These are phyloP conservation scores for Penicillium brevicompactum DNA, from an alignment of 2,329 filamentous ascomycete species.

Conservation along the genomic window DNA sequence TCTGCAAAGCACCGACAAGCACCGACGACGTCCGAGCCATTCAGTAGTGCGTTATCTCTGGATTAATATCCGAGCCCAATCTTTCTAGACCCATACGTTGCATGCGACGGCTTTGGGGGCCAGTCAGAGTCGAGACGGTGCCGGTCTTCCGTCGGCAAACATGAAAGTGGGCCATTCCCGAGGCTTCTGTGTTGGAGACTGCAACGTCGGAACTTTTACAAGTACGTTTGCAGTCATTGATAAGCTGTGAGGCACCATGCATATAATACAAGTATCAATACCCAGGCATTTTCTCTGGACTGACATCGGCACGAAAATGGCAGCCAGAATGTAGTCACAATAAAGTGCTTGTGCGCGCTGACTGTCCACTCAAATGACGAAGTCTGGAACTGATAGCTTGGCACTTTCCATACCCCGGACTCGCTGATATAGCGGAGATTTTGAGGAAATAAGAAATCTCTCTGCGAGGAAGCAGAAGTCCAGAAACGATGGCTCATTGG, in stretches of 20 bases:
- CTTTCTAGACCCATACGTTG: neutral
- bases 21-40: constrained; percentile 20
- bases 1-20: constrained; percentile 16
- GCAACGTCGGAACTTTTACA: neutral
- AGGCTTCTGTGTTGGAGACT: neutral
- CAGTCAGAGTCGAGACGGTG: constrained; percentile 22
- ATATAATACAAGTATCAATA: no score
- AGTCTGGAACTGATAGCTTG: neutral
- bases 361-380: neutral
- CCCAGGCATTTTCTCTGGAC: no score
- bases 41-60: neutral
- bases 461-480: no score
- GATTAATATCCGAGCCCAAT: constrained; percentile 16
- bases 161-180: constrained; percentile 10
- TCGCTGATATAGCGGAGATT: neutral
- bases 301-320: neutral
- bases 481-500: no score
- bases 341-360: neutral
- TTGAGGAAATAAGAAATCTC: no score
- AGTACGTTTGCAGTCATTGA: neutral
- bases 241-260: neutral
- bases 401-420: neutral
- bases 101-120: constrained; percentile 1
- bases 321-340: neutral
- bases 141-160: constrained; percentile 26